Conservation (phyloP, 1,139 yeast species). For the Meyerozyma smithsonii region DNA sequence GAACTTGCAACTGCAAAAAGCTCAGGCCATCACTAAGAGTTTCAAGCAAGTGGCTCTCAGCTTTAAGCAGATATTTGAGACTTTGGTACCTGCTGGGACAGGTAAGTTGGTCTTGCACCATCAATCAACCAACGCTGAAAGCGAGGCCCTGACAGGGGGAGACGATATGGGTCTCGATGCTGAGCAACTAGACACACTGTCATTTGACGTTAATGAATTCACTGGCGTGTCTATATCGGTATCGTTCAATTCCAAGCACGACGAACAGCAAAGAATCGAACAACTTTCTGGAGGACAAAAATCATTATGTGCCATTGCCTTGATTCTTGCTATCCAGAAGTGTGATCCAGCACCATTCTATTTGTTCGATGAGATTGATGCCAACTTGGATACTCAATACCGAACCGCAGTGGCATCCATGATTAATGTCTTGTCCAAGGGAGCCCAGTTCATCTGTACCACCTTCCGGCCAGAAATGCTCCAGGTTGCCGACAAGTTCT, state of each 20-base stretch:
- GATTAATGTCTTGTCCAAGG: conserved; percentile 57
- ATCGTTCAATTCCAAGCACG: conserved; percentile 80
- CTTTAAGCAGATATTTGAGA: conserved; percentile 70
- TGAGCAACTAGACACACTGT: conserved; percentile 8
- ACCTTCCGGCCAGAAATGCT: conserved; percentile 94
- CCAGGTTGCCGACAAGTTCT: conserved; percentile 79
- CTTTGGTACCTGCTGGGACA: conserved; percentile 77
- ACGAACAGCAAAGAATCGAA: conserved; percentile 85
- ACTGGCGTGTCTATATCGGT: conserved; percentile 84
- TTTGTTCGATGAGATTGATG: conserved; percentile 93
- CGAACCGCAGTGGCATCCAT: conserved; percentile 82
- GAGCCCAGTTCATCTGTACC: conserved; percentile 91
- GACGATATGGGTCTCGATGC: conserved; percentile 17
- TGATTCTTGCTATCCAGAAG: conserved; percentile 87
- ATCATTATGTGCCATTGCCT: conserved; percentile 88
- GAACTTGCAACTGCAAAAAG: conserved; percentile 74
- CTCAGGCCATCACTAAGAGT: conserved; percentile 75
- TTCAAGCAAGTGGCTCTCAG: conserved; percentile 72
- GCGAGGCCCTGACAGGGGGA: conserved; percentile 16
- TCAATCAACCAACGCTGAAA: conserved; percentile 15
- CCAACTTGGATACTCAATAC: conserved; percentile 89
- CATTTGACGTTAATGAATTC: conserved; percentile 48
- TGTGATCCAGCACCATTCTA: conserved; percentile 98
- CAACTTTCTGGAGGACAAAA: conserved; percentile 97
- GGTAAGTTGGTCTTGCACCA: conserved; percentile 71